Base-by-base conservation (phyloP, 2,329 filamentous ascomycete species). In the Parasarocladium wereldwijsianum region DNA sequence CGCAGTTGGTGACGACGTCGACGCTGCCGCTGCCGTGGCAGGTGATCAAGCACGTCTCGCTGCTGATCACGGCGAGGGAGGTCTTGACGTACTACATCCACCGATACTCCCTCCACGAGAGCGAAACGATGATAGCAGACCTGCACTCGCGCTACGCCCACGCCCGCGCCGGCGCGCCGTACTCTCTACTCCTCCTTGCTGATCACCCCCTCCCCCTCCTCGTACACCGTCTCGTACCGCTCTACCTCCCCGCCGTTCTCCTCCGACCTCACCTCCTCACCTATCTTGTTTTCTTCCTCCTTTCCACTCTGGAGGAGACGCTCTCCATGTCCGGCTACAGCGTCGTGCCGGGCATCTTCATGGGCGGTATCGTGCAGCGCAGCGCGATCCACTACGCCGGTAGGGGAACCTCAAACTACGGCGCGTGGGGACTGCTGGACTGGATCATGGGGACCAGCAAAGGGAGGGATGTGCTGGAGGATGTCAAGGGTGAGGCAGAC, bases 51-150 rank as follows among this genome's bases (percentile, higher is more conserved):
- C 63, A 70, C 36, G 43, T 64, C 26, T 37, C 45, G 30, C 33
- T 57, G 9, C 50, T 70, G 11, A 49, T 64, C 34, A 39, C 53
- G 16, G 48, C 51, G 9, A 58, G 66, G 31, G 63, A 82, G 57
- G 43, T 71, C 6, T 46, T 85, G 8, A 69, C 74, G 34, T 93
- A 92, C 49, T 66, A 72, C 41, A 62, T 83, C 40, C 84, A 93
- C 54, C 74, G 79, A 30, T 67, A 68, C 44, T 35, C 77, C 16
- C 64, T 93, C 7, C 84, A 93, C 52, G 48, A 47, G 24, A 19
- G 29, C 1, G 32, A 45, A 5, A 46, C 50, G 0, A 32, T 42
- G 3, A 35, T 67, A 15, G 55, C 58, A 6, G 47, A 39, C 5
- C 51, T 63, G 29, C 59, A 70, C 46, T 36, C 43, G 27, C 29